A percentile compares a stretch with the other conserved stretches of the same genome.
phyloP scores from a whole-genome alignment of 179 eudicot species.

The Monotropa hypopitys region DNA sequence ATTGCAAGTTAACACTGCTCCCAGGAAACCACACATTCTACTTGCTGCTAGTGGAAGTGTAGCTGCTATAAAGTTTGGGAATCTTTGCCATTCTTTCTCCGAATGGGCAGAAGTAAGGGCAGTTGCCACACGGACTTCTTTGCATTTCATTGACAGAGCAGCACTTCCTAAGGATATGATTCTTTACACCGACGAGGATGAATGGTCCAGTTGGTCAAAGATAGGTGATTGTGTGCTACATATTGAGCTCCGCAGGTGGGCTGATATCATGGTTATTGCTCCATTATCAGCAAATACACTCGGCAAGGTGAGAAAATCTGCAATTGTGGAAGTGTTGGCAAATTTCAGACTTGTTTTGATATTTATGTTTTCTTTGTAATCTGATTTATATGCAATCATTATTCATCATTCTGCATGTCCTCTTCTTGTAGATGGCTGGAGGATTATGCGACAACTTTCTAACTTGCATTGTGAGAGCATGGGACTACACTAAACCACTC shows the following conservation, averaged over 20 bases:
- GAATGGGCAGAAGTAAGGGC: conserved; percentile 98
- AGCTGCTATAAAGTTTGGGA: conserved; percentile 80
- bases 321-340: background rate
- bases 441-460: conserved; percentile 89
- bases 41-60: conserved; percentile 99
- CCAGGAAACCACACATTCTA: conserved; percentile 69
- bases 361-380: background rate
- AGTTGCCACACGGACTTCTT: conserved; percentile 59
- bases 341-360: background rate
- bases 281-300: conserved; percentile 92
- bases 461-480: conserved; percentile 79
- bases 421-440: conserved; percentile 53
- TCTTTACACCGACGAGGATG: conserved; percentile 79
- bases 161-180: conserved; percentile 61
- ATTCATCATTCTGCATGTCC: too few relatives aligned
- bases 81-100: conserved; percentile 69
- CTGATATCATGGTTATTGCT: conserved; percentile 92
- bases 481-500: conserved; percentile 87
- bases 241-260: conserved; percentile 88
- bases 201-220: conserved; percentile 81
- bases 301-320: conserved; percentile 50
- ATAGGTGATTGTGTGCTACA: conserved; percentile 87
- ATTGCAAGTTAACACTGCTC: conserved; percentile 18
- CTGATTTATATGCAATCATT: background rate
- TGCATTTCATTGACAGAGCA: conserved; percentile 57